Base-by-base conservation (phyloP, 202 grass and related monocot genomes). In the Alloteropsis angusta region DNA sequence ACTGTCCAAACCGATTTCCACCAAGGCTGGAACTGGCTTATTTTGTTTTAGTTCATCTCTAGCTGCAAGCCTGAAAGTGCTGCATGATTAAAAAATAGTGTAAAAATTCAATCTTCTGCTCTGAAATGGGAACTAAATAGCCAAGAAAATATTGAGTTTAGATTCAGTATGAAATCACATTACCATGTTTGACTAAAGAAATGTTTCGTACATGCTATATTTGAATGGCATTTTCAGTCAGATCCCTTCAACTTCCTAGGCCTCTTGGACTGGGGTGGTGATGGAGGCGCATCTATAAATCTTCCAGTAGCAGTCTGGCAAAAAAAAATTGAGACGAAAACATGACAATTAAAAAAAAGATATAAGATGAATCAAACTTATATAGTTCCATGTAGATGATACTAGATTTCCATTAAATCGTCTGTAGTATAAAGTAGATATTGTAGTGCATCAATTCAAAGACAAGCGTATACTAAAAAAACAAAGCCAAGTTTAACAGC, bases 211-310 rank as follows among this genome's bases (percentile, higher is more conserved):
- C 28, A 16, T 35, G 11, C 16, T 9, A 69, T 65, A 69, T 65
- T 35, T 53, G 39, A 71, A 77, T 15, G 70, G 9, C 39, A 44
- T 38, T 77, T 78, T 97, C 75, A 90, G 75, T 94, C 95, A 67
- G 95, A 92, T 26, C 85, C 80, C 79, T 99, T 95, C 70, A 92
- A 84, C 60, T 99, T 99, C 75, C 92, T 78, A 87, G 96, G 96
- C 78, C 88, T 87, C 82, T 95, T 99, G 14, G 87, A 94, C 69
- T 95, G 90, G 62, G 96, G 53, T 18, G 92, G 96, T 34, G 96
- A 99, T n/a, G 96, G 84, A 55, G 92, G 96, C 2, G 90, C 32
- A 73, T 97, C 90, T 50, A 85, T 67, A 83, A 89, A 89, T 84
- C 96, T 95, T 88, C 92, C 92, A 80, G 77, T 21, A 80, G 81